Evolutionary conservation across 2,329 filamentous ascomycete genomes (phyloP).

Genomic region (Scedosporium dehoogii): DNA sequence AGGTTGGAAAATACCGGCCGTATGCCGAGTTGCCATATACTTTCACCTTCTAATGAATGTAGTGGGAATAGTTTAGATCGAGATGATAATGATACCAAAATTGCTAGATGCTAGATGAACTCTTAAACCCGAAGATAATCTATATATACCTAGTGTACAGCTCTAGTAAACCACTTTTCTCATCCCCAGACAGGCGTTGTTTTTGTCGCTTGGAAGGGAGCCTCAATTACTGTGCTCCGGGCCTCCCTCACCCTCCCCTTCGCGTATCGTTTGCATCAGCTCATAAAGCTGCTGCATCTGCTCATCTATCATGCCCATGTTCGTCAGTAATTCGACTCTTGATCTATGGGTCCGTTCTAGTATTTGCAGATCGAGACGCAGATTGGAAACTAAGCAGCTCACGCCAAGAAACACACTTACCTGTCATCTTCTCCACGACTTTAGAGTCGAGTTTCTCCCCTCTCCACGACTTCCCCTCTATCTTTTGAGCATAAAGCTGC

Average conservation of each 20-base stretch:
- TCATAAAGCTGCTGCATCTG: conserved; percentile 92
- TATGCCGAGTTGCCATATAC: not conserved
- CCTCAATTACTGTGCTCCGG: not conserved
- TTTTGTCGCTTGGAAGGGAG: not conserved
- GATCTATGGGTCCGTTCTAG: too few relatives aligned
- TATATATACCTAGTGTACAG: too few relatives aligned
- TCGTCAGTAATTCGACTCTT: not conserved
- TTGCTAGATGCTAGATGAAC: not conserved
- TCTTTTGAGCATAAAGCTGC: conserved; percentile 87
- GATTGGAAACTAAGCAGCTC: not conserved
- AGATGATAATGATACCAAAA: not conserved
- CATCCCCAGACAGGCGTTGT: too few relatives aligned
- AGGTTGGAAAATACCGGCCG: not conserved
- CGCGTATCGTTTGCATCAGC: conserved; percentile 72
- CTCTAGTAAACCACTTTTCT: too few relatives aligned
- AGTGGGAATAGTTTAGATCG: not conserved
- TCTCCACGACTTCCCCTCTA: conserved; percentile 80
- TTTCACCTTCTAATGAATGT: not conserved
- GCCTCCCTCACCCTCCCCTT: conserved; percentile 16
- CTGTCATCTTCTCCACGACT: conserved; percentile 29
- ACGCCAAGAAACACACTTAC: conserved; percentile 36
- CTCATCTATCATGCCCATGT: conserved; percentile 54
- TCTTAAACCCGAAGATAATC: too few relatives aligned
- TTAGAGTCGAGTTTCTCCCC: conserved; percentile 32
- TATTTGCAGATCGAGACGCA: not conserved